Percentiles rank a stretch among this genome's conserved stretches.
Conservation (phyloP, 805 yeast genomes). For the Candida qinlingensis region DNA sequence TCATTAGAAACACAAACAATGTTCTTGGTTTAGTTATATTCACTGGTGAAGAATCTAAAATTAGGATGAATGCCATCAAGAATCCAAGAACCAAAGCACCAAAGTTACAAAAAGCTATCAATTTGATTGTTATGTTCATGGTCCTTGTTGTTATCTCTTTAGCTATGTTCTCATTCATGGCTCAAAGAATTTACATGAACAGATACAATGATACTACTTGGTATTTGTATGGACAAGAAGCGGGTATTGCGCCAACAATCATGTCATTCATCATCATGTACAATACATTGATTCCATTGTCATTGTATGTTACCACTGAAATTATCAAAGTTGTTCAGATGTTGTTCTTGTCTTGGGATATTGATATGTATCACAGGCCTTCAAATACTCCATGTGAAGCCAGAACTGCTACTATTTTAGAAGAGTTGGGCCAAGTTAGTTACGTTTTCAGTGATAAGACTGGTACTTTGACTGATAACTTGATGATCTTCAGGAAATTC, state of each 20-base stretch:
- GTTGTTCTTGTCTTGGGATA: constrained; percentile 76
- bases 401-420: constrained; percentile 90
- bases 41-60: constrained; percentile 94
- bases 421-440: constrained; percentile 95
- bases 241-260: constrained; percentile 80
- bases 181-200: constrained; percentile 51
- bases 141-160: constrained; percentile 71
- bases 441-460: constrained; percentile 95
- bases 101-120: constrained; percentile 76
- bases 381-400: constrained; percentile 92
- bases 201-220: constrained; percentile 45
- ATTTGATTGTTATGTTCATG: constrained; percentile 82
- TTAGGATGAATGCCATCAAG: constrained; percentile 88
- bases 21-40: constrained; percentile 79
- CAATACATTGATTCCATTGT: constrained; percentile 91
- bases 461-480: constrained; percentile 92
- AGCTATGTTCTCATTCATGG: constrained; percentile 79
- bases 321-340: constrained; percentile 87
- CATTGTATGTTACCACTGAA: constrained; percentile 94
- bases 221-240: constrained; percentile 72
- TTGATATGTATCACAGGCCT: constrained; percentile 87
- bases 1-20: constrained; percentile 75
- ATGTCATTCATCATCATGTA: constrained; percentile 98
- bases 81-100: constrained; percentile 93
- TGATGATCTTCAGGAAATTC: constrained; percentile 87